Evolutionary conservation across 139 green algal genomes (phyloP).

Genomic region (Gonium pectorale): DNA sequence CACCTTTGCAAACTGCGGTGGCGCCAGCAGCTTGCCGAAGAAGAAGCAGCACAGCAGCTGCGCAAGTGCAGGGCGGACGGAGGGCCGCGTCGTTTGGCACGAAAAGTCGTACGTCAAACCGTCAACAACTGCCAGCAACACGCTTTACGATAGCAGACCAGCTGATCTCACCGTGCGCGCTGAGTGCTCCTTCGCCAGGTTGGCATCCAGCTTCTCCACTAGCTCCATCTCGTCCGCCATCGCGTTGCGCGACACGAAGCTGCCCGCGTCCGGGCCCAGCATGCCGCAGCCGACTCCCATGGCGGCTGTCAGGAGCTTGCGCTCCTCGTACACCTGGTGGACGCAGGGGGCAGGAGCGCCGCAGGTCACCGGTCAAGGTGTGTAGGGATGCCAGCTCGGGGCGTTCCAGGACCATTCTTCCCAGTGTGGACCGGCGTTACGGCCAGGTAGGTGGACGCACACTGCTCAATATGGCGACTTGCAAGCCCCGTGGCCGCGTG

Average conservation of each 20-base stretch:
- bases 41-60: conserved; percentile 44
- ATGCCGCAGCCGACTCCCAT: neutral
- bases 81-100: no score
- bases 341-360: neutral
- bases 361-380: neutral
- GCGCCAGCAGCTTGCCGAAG: conserved; percentile 40
- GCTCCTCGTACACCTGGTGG: conserved; percentile 35
- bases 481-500: no score
- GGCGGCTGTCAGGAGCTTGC: conserved; percentile 1
- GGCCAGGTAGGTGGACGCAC: no score
- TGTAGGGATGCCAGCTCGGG: neutral
- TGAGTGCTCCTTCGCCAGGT: conserved; percentile 39
- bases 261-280: neutral
- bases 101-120: no score
- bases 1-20: conserved; percentile 43
- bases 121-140: no score
- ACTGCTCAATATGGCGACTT: no score
- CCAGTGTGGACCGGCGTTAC: no score
- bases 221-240: conserved; percentile 39
- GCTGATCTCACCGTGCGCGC: no score
- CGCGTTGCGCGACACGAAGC: neutral
- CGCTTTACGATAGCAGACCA: no score
- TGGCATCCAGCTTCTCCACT: neutral
- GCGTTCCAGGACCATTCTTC: neutral
- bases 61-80: no score